A percentile compares a stretch with the other conserved stretches of the same genome.
These are phyloP conservation scores for Apophysomyces variabilis DNA, from an alignment of 371 early-diverging fungal genomes.

Conservation along the genomic window DNA sequence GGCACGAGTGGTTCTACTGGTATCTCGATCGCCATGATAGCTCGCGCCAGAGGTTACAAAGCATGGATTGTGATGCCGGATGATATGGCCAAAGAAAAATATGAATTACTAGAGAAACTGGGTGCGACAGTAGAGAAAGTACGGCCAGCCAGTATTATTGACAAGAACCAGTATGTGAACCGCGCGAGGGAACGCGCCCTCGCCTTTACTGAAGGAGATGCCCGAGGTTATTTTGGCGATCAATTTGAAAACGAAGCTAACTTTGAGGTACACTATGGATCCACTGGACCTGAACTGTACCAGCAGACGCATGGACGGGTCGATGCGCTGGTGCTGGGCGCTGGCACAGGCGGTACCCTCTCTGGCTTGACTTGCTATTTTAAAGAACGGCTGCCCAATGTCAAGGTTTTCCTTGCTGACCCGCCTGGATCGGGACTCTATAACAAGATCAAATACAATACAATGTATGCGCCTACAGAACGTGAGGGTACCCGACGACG, in stretches of 20 bases:
- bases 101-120: constrained; percentile 77
- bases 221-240: constrained; percentile 71
- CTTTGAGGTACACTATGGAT: constrained; percentile 75
- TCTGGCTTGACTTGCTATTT: constrained; percentile 87
- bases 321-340: constrained; percentile 88
- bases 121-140: constrained; percentile 94
- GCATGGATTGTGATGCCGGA: constrained; percentile 97
- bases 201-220: constrained; percentile 54
- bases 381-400: constrained; percentile 63
- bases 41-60: constrained; percentile 84
- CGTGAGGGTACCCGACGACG: constrained; percentile 89
- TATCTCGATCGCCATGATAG: constrained; percentile 83
- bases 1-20: constrained; percentile 94
- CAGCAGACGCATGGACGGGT: constrained; percentile 71
- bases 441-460: constrained; percentile 88
- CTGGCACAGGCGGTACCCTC: constrained; percentile 95
- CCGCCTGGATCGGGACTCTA: constrained; percentile 94
- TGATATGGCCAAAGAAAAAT: constrained; percentile 92
- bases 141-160: constrained; percentile 91
- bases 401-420: constrained; percentile 85
- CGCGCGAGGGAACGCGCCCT: constrained; percentile 79
- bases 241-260: constrained; percentile 95
- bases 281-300: constrained; percentile 92
- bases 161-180: constrained; percentile 91
- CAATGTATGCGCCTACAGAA: constrained; percentile 88